phyloP scores from a whole-genome alignment of 176 grass and related monocot species.

The Neostapfia colusana region DNA sequence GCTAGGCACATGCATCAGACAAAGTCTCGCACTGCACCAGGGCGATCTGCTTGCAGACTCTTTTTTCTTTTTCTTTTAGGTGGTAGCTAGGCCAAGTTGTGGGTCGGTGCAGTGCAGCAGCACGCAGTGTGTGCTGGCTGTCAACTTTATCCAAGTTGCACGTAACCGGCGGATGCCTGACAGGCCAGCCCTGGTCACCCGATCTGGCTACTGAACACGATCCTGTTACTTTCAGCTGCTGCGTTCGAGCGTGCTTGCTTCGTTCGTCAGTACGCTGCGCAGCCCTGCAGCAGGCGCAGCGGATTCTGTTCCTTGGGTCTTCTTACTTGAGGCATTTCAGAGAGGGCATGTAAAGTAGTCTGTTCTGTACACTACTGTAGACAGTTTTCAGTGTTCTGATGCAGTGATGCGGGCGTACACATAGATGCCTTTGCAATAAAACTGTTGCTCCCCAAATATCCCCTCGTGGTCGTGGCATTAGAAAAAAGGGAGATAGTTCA shows the following conservation, averaged over 20 bases:
- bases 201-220: background rate
- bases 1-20: background rate
- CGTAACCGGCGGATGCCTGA: conserved; percentile 32
- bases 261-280: background rate
- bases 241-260: background rate
- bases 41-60: background rate
- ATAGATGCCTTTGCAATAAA: background rate
- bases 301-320: background rate
- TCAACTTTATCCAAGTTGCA: conserved; percentile 20
- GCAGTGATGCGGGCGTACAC: background rate
- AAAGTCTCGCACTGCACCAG: background rate
- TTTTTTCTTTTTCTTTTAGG: background rate
- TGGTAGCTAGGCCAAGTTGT: background rate
- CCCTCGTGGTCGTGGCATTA: background rate
- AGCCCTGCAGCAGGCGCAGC: background rate
- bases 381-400: background rate
- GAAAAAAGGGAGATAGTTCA: background rate
- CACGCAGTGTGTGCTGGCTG: background rate
- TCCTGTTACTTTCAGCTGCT: background rate
- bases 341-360: background rate
- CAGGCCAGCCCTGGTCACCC: background rate
- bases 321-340: background rate
- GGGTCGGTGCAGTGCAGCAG: background rate
- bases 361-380: too few relatives aligned
- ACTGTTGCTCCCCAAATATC: background rate